Percentiles rank a stretch among this genome's conserved stretches.
These are phyloP conservation scores for Pseudonitzschia multistriata DNA, from an alignment of 108 stramenopile species.

Conservation along the genomic window DNA sequence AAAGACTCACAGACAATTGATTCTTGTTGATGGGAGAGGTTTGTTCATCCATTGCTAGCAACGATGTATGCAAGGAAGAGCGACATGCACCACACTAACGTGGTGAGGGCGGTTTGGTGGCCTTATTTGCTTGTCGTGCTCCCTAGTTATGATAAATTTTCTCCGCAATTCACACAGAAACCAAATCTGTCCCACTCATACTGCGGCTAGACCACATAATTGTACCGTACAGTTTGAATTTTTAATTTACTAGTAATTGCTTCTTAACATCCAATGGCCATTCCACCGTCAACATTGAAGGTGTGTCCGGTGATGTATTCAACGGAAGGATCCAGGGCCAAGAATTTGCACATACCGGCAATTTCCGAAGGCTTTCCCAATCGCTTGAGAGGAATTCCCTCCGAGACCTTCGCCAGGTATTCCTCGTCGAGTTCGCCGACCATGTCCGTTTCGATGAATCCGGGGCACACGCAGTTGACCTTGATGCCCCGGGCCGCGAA, in stretches of 20 bases:
- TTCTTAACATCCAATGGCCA: conserved; percentile 79
- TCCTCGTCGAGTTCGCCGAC: conserved; percentile 59
- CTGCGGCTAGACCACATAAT: too few relatives aligned
- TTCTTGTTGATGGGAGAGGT: too few relatives aligned
- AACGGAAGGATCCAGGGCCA: conserved; percentile 88
- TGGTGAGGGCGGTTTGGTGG: too few relatives aligned
- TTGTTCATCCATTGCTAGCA: too few relatives aligned
- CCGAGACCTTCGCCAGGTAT: conserved; percentile 58
- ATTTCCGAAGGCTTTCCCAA: conserved; percentile 91
- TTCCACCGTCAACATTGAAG: conserved; percentile 96
- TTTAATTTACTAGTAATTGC: not conserved
- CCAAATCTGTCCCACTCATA: too few relatives aligned
- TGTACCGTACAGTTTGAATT: too few relatives aligned
- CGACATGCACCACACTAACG: too few relatives aligned
- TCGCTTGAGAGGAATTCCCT: conserved; percentile 79
- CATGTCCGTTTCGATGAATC: conserved; percentile 91
- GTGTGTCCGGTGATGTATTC: conserved; percentile 91
- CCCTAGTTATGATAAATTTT: too few relatives aligned
- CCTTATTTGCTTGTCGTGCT: too few relatives aligned
- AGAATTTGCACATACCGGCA: conserved; percentile 83
- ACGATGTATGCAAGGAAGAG: too few relatives aligned
- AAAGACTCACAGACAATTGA: too few relatives aligned
- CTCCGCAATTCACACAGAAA: too few relatives aligned
- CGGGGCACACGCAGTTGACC: conserved; percentile 88
- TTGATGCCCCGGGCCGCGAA: conserved; percentile 76